Percentiles rank a stretch among this genome's conserved stretches.
Conservation (phyloP, 352 stramenopile species). For the Phytopythium kandeliae region DNA sequence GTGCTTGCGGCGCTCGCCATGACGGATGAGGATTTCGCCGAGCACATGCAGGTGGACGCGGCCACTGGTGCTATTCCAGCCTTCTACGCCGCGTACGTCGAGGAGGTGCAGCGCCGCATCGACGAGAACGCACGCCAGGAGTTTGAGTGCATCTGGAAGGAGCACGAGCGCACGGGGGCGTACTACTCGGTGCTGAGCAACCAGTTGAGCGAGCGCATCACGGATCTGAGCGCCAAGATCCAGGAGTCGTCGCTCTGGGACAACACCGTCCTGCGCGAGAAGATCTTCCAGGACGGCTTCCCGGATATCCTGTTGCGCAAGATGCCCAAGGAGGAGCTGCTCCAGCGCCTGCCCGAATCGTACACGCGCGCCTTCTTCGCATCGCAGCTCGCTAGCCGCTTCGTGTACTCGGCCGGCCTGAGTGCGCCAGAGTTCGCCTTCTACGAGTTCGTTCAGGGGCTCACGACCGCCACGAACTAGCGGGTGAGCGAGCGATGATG, state of each 20-base stretch:
- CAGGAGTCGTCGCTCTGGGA: constrained; percentile 70
- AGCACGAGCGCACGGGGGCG: constrained; percentile 60
- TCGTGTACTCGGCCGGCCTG: constrained; percentile 74
- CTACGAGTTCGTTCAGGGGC: constrained; percentile 79
- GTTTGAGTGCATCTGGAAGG: constrained; percentile 83
- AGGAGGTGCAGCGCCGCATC: constrained; percentile 74
- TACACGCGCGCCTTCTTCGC: constrained; percentile 81
- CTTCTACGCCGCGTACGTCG: constrained; percentile 79
- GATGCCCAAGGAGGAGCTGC: constrained; percentile 53
- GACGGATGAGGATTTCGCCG: constrained; percentile 68
- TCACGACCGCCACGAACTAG: constrained; percentile 15
- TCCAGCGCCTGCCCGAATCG: constrained; percentile 65
- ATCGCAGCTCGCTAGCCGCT: constrained; percentile 74
- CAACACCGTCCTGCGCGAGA: constrained; percentile 57
- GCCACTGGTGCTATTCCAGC: constrained; percentile 39
- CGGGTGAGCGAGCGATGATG: no score
- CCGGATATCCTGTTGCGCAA: constrained; percentile 54
- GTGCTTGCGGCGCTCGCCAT: constrained; percentile 70
- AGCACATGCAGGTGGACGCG: constrained; percentile 79
- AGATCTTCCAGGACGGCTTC: constrained; percentile 76
- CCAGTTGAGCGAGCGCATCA: constrained; percentile 76
- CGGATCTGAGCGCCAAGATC: constrained; percentile 76
- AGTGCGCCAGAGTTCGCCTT: constrained; percentile 77
- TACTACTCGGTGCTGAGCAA: constrained; percentile 76
- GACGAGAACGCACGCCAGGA: constrained; percentile 73